phyloP scores from a whole-genome alignment of 208 protist species.

The Acanthamoeba sp. region DNA sequence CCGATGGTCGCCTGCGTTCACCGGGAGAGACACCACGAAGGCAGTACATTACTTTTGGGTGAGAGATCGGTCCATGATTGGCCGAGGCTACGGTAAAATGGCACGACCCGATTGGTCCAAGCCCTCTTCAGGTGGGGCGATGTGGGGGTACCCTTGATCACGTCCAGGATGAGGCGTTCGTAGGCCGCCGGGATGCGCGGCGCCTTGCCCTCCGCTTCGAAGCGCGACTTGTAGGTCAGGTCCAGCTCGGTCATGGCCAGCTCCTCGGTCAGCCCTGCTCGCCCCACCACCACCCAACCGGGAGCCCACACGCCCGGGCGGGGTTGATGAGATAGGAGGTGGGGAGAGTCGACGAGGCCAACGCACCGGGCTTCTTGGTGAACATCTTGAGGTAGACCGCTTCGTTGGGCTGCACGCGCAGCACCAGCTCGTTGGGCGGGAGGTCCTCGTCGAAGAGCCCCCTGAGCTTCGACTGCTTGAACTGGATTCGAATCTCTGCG shows the following conservation, averaged over 20 bases:
- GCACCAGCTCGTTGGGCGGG: slow-evolving; percentile 90
- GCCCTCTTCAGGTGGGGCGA: too few species aligned
- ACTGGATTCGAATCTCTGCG: slow-evolving; percentile 88
- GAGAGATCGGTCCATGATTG: too few species aligned
- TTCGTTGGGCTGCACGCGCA: slow-evolving; percentile 91
- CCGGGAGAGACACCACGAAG: too few species aligned
- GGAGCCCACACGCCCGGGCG: too few species aligned
- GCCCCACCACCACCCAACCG: too few species aligned
- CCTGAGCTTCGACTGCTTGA: slow-evolving; percentile 80
- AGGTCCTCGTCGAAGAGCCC: slow-evolving; percentile 78
- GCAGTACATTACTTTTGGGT: too few species aligned
- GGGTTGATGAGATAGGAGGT: too few species aligned
- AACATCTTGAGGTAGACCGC: slow-evolving; percentile 89
- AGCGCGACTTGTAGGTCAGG: slow-evolving; percentile 85
- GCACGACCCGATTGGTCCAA: too few species aligned
- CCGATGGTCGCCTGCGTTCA: slow-evolving; percentile 44
- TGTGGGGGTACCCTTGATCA: slow-evolving; percentile 66
- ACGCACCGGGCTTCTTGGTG: slow-evolving; percentile 84
- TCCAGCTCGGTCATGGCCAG: slow-evolving; percentile 86
- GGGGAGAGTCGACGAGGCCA: too few species aligned
- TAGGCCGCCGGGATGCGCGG: slow-evolving; percentile 89
- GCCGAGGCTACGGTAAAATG: too few species aligned
- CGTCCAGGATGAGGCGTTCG: slow-evolving; percentile 90
- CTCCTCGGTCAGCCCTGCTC: slow-evolving; percentile 34
- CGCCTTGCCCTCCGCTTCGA: neutral